These are phyloP conservation scores for Neurospora terricola DNA, from an alignment of 495 filamentous ascomycete genomes.

Conservation along the genomic window DNA sequence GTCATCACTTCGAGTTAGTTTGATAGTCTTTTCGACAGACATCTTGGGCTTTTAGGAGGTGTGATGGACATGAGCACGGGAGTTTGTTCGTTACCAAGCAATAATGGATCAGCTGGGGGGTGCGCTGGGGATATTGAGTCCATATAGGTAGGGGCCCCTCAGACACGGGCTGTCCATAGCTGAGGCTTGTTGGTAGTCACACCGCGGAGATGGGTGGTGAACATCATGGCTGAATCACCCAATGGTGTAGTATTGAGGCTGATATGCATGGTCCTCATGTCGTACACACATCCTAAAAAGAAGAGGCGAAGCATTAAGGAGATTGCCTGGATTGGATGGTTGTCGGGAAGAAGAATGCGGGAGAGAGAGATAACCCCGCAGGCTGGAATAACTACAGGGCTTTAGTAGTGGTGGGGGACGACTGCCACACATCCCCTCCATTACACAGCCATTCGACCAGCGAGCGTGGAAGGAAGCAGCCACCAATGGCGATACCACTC, in stretches of 20 bases:
- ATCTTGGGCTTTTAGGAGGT: neutral
- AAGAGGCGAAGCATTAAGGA: neutral
- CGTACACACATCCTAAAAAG: neutral
- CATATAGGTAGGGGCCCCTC: neutral
- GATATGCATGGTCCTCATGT: neutral
- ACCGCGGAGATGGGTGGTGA: neutral
- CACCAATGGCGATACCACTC: neutral
- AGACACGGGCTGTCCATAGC: neutral
- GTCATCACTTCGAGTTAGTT: neutral
- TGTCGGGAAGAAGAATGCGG: neutral
- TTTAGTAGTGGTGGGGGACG: neutral
- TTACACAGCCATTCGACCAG: neutral
- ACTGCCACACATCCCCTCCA: neutral
- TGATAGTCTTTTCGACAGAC: neutral
- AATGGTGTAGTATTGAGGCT: neutral
- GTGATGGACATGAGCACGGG: neutral
- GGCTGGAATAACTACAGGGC: neutral
- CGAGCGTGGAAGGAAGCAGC: neutral
- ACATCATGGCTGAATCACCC: neutral
- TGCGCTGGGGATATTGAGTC: neutral
- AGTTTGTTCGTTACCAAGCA: neutral
- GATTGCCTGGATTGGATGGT: neutral
- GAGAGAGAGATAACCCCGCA: neutral
- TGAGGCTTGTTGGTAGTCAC: neutral
- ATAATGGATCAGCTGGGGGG: neutral